These are phyloP conservation scores for Lactarius hatsudake DNA, from an alignment of 768 basidiomycete genomes.

Conservation along the genomic window DNA sequence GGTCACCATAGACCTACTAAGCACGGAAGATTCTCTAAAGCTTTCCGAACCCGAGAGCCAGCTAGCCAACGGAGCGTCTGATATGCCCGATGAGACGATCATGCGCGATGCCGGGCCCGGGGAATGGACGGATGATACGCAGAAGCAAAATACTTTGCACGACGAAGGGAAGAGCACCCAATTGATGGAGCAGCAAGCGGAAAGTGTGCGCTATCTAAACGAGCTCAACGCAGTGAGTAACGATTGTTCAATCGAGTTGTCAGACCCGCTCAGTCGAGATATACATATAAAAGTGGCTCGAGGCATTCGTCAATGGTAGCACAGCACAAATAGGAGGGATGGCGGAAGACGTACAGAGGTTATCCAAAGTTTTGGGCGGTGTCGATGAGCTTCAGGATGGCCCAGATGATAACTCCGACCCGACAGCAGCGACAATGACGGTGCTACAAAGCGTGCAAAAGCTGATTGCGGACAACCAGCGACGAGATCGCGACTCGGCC, in stretches of 20 bases:
- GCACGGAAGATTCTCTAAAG: neutral
- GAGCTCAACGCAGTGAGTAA: constrained; percentile 64
- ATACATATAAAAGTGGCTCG: constrained; percentile 62
- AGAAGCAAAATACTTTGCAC: constrained; percentile 47
- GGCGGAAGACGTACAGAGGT: constrained; percentile 54
- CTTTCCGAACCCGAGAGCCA: neutral
- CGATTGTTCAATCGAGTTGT: too few species aligned
- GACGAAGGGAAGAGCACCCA: constrained; percentile 47
- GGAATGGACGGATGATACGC: neutral
- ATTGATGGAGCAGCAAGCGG: constrained; percentile 63
- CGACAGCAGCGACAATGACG: constrained; percentile 28
- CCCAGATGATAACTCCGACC: constrained; percentile 19
- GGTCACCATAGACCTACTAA: neutral
- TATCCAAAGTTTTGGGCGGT: constrained; percentile 53
- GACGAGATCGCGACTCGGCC: constrained; percentile 34
- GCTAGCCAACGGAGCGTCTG: neutral
- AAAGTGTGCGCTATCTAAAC: constrained; percentile 74
- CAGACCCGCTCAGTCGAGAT: neutral
- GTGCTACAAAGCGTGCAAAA: constrained; percentile 38
- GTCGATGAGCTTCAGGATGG: constrained; percentile 27
- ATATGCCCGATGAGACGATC: neutral
- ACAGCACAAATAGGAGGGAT: constrained; percentile 67
- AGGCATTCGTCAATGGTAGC: constrained; percentile 76
- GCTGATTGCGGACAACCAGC: constrained; percentile 37
- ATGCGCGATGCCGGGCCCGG: neutral